These are phyloP conservation scores for Pseudohalonectria lignicola DNA, from an alignment of 2,329 filamentous ascomycete genomes.

Conservation along the genomic window DNA sequence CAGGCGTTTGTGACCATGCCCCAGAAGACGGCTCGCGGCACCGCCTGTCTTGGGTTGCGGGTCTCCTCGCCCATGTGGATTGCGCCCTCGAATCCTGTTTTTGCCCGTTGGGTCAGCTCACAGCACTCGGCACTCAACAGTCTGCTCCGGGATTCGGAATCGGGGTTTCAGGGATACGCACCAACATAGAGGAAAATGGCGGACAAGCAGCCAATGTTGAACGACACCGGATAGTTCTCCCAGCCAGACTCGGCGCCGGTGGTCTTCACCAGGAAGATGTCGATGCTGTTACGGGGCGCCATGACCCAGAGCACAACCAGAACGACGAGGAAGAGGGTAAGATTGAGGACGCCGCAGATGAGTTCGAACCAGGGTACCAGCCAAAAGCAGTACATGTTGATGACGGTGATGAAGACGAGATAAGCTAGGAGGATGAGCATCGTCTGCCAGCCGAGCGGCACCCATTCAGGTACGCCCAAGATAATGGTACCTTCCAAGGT, in stretches of 20 bases:
- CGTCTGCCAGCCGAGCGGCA: slow-evolving; percentile 19
- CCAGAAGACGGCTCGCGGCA: slow-evolving; percentile 32
- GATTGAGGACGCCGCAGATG: slow-evolving; percentile 18
- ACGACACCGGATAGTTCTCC: slow-evolving; percentile 12
- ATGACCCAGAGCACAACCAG: slow-evolving; percentile 19
- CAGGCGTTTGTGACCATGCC: slow-evolving; percentile 28
- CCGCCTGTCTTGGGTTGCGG: slow-evolving; percentile 28
- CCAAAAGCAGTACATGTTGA: slow-evolving; percentile 21
- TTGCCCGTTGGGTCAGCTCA: neutral
- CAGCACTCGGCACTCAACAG: too few relatives aligned
- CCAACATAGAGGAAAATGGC: slow-evolving; percentile 19
- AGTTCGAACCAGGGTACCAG: slow-evolving; percentile 27
- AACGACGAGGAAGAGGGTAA: slow-evolving; percentile 21
- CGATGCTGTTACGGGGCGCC: slow-evolving; percentile 17
- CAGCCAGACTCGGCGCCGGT: slow-evolving; percentile 18
- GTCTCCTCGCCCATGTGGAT: slow-evolving; percentile 36
- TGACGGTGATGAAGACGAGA: slow-evolving; percentile 15
- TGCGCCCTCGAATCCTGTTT: slow-evolving; percentile 30
- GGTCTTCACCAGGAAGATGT: slow-evolving; percentile 16
- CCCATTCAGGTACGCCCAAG: slow-evolving; percentile 4
- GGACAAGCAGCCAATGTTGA: slow-evolving; percentile 24
- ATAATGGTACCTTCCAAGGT: slow-evolving; percentile 14
- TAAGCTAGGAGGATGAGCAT: slow-evolving; percentile 25
- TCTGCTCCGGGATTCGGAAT: too few relatives aligned
- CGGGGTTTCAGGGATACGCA: slow-evolving; percentile 6